Evolutionary conservation across 768 basidiomycete genomes (phyloP).

Genomic region (Ephemerocybe angulata): DNA sequence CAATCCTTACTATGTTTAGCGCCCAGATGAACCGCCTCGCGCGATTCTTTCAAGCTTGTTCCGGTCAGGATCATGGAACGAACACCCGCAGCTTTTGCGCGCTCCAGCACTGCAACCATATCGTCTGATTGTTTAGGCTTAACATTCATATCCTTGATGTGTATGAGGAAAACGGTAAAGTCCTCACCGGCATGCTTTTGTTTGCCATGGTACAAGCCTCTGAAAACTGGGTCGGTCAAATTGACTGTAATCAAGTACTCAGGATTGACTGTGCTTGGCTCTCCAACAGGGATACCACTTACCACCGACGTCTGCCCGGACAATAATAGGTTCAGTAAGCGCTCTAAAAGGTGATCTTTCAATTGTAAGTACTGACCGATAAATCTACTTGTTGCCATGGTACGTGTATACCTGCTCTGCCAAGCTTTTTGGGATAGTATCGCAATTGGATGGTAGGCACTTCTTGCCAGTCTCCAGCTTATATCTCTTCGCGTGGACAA

Average conservation of each 20-base stretch:
- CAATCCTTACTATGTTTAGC: constrained; percentile 43
- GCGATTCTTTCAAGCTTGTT: constrained; percentile 62
- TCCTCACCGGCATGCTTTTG: constrained; percentile 46
- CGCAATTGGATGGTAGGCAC: no score
- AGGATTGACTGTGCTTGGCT: background rate
- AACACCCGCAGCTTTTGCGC: constrained; percentile 59
- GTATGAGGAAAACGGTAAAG: background rate
- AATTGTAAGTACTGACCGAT: background rate
- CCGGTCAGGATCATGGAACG: constrained; percentile 76
- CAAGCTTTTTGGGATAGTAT: no score
- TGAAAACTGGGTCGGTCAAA: constrained; percentile 56
- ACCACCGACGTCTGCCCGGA: background rate
- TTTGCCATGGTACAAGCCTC: constrained; percentile 46
- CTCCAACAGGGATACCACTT: background rate
- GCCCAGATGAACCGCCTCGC: constrained; percentile 58
- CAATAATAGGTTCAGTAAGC: background rate
- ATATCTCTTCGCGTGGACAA: no score
- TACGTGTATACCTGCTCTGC: no score
- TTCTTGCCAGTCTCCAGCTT: no score
- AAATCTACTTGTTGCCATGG: background rate
- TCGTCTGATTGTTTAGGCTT: no score
- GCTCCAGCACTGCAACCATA: constrained; percentile 50
- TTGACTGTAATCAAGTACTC: no score
- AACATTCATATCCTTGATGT: no score
- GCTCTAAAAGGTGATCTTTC: background rate